These are phyloP conservation scores for Teratosphaeria pseudoeucalypti DNA, from an alignment of 2,329 filamentous ascomycete genomes.

Conservation along the genomic window DNA sequence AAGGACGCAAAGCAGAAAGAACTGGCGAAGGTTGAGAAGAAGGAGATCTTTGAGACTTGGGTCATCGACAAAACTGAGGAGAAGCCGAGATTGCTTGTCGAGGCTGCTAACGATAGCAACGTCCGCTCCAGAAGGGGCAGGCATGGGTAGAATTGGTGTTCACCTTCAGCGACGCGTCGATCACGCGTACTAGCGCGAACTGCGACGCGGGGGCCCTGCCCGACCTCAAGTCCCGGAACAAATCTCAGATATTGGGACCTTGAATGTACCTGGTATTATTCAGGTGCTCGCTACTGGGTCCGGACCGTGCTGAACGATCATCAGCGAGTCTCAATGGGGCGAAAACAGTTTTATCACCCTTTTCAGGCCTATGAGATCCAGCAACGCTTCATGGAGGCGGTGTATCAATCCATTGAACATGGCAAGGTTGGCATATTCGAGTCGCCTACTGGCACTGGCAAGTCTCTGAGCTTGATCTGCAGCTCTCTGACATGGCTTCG, in stretches of 20 bases:
- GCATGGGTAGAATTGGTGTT: slow-evolving; percentile 23
- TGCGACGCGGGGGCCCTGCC: neutral
- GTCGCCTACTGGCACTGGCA: slow-evolving; percentile 79
- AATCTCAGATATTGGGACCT: neutral
- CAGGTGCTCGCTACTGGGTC: neutral
- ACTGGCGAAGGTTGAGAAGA: slow-evolving; percentile 51
- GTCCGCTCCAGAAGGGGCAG: slow-evolving; percentile 35
- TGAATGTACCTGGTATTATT: neutral
- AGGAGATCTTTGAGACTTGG: slow-evolving; percentile 64
- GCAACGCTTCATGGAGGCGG: slow-evolving; percentile 71
- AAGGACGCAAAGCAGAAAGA: slow-evolving; percentile 57
- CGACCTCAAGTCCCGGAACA: neutral
- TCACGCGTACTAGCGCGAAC: slow-evolving; percentile 15
- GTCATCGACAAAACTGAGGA: slow-evolving; percentile 33
- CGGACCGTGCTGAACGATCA: neutral
- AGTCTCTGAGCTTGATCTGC: slow-evolving; percentile 86
- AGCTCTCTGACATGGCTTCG: slow-evolving; percentile 85
- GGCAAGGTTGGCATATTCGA: slow-evolving; percentile 82
- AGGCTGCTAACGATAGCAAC: slow-evolving; percentile 9
- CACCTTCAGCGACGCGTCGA: slow-evolving; percentile 1
- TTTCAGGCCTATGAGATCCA: slow-evolving; percentile 84
- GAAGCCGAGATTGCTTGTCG: slow-evolving; percentile 3
- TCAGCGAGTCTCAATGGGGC: slow-evolving; percentile 9
- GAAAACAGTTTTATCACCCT: slow-evolving; percentile 68
- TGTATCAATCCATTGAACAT: slow-evolving; percentile 68